Conservation (phyloP, 2,329 filamentous ascomycete species). For the Colletotrichum sp. region DNA sequence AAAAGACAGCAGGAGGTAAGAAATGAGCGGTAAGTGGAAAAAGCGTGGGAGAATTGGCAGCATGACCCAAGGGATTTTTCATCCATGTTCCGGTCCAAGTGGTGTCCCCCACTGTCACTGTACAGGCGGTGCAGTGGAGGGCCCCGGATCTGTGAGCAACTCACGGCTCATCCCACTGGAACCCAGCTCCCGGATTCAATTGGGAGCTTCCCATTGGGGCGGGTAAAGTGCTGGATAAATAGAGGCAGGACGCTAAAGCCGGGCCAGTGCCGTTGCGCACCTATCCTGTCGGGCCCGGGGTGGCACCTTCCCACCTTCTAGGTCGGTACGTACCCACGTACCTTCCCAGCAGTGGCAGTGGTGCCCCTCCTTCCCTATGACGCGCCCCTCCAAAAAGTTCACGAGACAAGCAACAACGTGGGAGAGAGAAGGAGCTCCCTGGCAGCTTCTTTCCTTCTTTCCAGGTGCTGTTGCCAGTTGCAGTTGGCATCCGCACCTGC, state of each 20-base stretch:
- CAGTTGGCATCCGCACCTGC: not conserved
- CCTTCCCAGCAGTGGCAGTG: not conserved
- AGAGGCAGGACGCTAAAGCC: constrained; percentile 4
- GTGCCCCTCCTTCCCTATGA: not conserved
- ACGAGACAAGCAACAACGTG: not conserved
- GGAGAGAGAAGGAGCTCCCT: not conserved
- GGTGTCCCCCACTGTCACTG: not conserved
- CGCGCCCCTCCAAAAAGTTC: not conserved
- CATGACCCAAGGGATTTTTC: not conserved
- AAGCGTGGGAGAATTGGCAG: not conserved
- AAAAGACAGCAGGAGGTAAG: not conserved
- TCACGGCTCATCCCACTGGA: not conserved
- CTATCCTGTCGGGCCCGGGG: constrained; percentile 1
- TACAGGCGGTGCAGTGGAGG: not conserved
- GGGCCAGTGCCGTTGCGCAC: constrained; percentile 17
- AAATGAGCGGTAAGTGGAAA: constrained; percentile 12
- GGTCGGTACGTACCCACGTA: too few relatives aligned
- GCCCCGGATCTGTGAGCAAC: not conserved
- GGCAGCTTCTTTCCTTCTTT: not conserved
- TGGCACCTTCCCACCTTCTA: not conserved
- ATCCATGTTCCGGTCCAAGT: not conserved
- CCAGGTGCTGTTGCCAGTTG: not conserved
- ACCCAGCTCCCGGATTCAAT: constrained; percentile 6
- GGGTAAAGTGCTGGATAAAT: constrained; percentile 21
- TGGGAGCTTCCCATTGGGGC: constrained; percentile 7